Conservation (phyloP, 164 flowering plant genomes). For the Brasenia schreberi region DNA sequence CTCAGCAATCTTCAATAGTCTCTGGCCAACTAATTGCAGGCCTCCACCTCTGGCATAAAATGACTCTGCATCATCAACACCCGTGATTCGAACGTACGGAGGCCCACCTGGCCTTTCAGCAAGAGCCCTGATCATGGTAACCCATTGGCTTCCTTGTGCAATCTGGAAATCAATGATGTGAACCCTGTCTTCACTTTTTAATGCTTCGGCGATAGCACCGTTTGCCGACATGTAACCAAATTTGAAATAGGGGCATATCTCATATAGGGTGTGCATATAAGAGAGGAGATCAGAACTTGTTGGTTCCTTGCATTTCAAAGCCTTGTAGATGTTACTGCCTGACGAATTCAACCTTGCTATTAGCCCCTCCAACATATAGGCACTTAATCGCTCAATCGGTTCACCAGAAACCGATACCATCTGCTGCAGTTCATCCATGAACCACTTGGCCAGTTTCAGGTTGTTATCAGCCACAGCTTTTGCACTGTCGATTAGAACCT, state of each 20-base stretch:
- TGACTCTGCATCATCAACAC: conserved; percentile 52
- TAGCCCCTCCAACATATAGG: conserved; percentile 72
- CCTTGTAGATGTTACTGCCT: conserved; percentile 58
- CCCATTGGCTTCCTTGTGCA: conserved; percentile 69
- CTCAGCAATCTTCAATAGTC: conserved; percentile 43
- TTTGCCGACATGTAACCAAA: conserved; percentile 75
- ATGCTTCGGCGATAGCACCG: conserved; percentile 75
- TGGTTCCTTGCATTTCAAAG: conserved; percentile 64
- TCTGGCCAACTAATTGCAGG: conserved; percentile 49
- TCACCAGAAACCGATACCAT: conserved; percentile 81
- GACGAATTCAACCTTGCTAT: conserved; percentile 46
- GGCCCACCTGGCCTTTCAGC: conserved; percentile 62
- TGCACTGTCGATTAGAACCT: conserved; percentile 44
- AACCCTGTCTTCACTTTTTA: conserved; percentile 22
- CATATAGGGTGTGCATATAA: conserved; percentile 60
- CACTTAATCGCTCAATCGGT: conserved; percentile 63
- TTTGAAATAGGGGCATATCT: conserved; percentile 74
- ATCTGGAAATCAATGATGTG: conserved; percentile 3
- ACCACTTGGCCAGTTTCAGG: conserved; percentile 27
- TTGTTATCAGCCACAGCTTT: conserved; percentile 44
- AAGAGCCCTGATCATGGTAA: conserved; percentile 53
- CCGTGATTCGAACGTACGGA: conserved; percentile 56
- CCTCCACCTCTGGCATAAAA: conserved; percentile 63
- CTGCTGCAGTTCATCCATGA: conserved; percentile 39
- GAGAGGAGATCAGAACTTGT: conserved; percentile 45